Conservation (phyloP, 305 asterid genomes). For the Fraxinus velutina region DNA sequence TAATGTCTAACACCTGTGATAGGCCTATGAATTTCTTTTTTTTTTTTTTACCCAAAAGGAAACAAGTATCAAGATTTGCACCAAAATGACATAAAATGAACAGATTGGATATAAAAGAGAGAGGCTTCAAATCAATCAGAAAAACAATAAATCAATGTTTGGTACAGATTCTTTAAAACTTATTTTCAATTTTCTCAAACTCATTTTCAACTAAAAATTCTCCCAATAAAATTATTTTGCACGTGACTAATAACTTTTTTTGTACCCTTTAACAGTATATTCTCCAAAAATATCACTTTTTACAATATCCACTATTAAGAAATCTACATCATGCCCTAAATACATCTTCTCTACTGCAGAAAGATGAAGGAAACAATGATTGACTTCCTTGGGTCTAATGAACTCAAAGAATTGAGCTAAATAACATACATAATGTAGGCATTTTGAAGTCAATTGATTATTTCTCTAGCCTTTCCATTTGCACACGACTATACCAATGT, state of each 20-base stretch:
- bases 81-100: not conserved
- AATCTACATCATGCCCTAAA: not conserved
- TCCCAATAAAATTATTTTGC: not conserved
- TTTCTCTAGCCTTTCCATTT: not conserved
- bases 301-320: not conserved
- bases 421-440: not conserved
- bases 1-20: not conserved
- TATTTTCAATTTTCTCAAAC: not conserved
- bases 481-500: not conserved
- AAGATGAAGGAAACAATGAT: conserved; percentile 7
- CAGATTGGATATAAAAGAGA: not conserved
- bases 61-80: conserved; percentile 16
- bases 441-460: not conserved
- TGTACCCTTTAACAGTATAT: not conserved
- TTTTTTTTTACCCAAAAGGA: not conserved
- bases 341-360: not conserved
- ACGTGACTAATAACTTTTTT: not conserved
- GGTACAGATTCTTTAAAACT: not conserved
- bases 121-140: not conserved
- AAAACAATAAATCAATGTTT: not conserved
- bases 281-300: not conserved
- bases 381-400: not conserved
- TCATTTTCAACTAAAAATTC: not conserved
- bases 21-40: not conserved
- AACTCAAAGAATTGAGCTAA: not conserved